Conservation (phyloP, 2,329 filamentous ascomycete species). For the Penicillium sp. region DNA sequence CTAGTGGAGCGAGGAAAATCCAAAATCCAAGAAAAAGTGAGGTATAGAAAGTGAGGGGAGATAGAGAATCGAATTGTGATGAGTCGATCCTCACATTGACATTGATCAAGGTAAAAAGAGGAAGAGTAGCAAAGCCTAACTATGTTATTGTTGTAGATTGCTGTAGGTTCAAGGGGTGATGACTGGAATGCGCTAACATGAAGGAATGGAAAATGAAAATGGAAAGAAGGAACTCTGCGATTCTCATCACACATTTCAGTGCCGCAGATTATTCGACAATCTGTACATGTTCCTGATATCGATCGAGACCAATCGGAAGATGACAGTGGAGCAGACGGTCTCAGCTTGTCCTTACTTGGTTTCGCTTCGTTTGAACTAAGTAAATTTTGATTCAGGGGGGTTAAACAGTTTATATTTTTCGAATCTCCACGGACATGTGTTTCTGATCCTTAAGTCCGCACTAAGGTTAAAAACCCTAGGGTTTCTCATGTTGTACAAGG, state of each 20-base stretch:
- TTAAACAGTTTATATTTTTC: background rate
- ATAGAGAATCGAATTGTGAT: constrained; percentile 1
- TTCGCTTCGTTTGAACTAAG: background rate
- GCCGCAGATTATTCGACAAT: background rate
- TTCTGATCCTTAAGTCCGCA: background rate
- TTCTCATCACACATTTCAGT: background rate
- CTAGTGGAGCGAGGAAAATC: constrained; percentile 12
- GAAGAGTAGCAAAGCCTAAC: background rate
- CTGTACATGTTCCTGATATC: constrained; percentile 20
- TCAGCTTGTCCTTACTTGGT: constrained; percentile 12
- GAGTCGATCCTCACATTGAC: background rate
- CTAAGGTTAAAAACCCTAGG: background rate
- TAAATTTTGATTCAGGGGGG: background rate
- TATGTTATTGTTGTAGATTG: background rate
- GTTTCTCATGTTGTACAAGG: background rate
- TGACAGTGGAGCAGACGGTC: constrained; percentile 12
- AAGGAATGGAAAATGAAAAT: constrained; percentile 9
- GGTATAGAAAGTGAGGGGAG: background rate
- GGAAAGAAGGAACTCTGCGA: background rate
- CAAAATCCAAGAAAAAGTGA: background rate
- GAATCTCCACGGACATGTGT: background rate
- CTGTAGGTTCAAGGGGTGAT: background rate
- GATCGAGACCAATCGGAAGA: constrained; percentile 15
- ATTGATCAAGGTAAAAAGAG: background rate
- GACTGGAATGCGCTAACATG: constrained; percentile 11